Evolutionary conservation across 257 asterid genomes (phyloP), one percentile per base, ranked within the genome.

Genomic region (Parsonsia alboflavescens): DNA sequence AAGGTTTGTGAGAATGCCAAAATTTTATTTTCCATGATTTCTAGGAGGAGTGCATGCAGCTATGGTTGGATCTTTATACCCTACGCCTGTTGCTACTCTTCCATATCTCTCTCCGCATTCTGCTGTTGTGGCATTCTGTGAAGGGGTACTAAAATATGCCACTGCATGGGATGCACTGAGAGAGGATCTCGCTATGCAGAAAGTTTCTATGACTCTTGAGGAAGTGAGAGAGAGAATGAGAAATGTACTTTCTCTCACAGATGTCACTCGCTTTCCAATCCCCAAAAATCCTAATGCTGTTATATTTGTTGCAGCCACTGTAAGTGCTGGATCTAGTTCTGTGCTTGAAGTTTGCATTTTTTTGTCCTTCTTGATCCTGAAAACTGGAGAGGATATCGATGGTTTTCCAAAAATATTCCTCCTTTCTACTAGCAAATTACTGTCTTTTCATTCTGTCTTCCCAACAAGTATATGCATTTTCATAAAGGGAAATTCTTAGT

Each of bases 41-140:
- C n/a, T 77, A 94, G 99, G 99, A 5, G 98, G 99, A 79, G 99
- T 94, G 65, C 97, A 92, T 85, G 99, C 99, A 52, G 97, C 99
- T 52, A 92, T 94, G 99, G 97, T 94, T 73, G 99, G 99, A 67
- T 86, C 99, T 17, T 84, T 94, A 84, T 92, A 94, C 82, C 97
- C 96, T 19, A 88, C 93, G 16, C 97, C 97, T 46, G 85, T 94
- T 75, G 99, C 99, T 65, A 90, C 95, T 13, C 88, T 92, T 73
- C 98, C 99, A 9, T 94, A 92, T 83, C 97, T 94, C 54, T 94
- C 97, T 70, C 99, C 99, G 59, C 97, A 89, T 85, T 93, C 97
- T 44, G 98, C 97, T 10, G 96, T 83, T n/a, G 98, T 91, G 76
- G 97, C 98, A 24, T 93, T 94, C 78, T 92, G 98, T 64, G 98